Percentiles rank a stretch among this genome's conserved stretches.
phyloP scores from a whole-genome alignment of 768 basidiomycete genomes.

The Gloeophyllum trabeum region DNA sequence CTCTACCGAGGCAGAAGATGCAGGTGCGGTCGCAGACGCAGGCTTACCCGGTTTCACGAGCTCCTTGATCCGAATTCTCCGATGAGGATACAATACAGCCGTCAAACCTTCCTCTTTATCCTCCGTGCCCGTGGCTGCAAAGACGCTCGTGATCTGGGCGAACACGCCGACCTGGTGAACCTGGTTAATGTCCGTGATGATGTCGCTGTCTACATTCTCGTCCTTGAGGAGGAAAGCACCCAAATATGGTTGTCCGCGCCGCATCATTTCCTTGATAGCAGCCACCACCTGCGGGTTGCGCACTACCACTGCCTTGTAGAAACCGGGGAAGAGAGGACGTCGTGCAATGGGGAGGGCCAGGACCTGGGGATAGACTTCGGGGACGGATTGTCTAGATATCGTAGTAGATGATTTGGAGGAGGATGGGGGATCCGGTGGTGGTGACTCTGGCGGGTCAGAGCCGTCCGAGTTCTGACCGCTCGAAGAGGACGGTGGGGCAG shows the following conservation, averaged over 20 bases:
- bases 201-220: conserved; percentile 83
- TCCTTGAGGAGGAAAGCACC: conserved; percentile 96
- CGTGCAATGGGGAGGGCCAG: conserved; percentile 92
- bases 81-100: conserved; percentile 88
- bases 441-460: conserved; percentile 26
- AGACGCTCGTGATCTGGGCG: conserved; percentile 92
- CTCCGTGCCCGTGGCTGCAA: conserved; percentile 49
- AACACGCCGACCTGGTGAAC: conserved; percentile 94
- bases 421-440: conserved; percentile 24
- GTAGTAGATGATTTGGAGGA: conserved; percentile 30
- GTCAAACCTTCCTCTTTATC: conserved; percentile 86
- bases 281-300: conserved; percentile 84
- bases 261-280: conserved; percentile 94
- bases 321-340: conserved; percentile 91
- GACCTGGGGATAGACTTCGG: conserved; percentile 87
- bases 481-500: conserved; percentile 30
- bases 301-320: conserved; percentile 96
- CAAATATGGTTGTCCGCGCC: conserved; percentile 92
- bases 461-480: conserved; percentile 25
- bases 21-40: conserved; percentile 28
- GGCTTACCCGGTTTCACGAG: conserved; percentile 58
- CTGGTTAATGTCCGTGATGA: conserved; percentile 78
- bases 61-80: conserved; percentile 81
- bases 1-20: conserved; percentile 20
- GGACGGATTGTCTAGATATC: conserved; percentile 80